Base-by-base conservation (phyloP, 208 protist genomes). In the Trypanosoma caninum region DNA sequence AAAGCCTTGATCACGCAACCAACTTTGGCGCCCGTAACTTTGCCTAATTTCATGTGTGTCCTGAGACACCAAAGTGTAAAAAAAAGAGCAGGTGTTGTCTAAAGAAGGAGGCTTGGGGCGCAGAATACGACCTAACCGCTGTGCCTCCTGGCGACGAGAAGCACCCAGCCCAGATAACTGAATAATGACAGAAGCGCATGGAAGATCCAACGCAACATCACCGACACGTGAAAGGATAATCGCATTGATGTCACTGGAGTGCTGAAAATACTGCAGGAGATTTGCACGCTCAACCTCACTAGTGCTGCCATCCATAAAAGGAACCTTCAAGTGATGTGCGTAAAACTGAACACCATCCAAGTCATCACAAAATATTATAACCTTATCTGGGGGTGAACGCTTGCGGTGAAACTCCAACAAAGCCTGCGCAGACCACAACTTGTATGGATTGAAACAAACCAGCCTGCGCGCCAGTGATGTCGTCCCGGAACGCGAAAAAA, bases 121-220 rank as follows among this genome's bases (percentile, higher is more conserved):
- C 13, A 98, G 67, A 70, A 99, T 99, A 45, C 97, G 92, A 41
- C 98, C 98, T 1, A 99, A 82, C n/a, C 97, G 92, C 74, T 99
- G 97, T 38, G 97, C 97, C 78, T 99, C 97, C 72, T 98, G 95
- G 10, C 94, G 94, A 14, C 97, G 83, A 10, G 95, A 97, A 0
- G 94, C 97, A 37, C 96, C 97, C 34, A 99, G 94, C 16, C 95
- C 97, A 20, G 95, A 97, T 46, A 99, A 88, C 63, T 99, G 98
- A 61, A 99, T 99, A 44, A 99, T 91, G n/a, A 99, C 98, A 30
- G 97, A 99, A 0, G 98, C 98, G 33, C 97, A 96, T 23, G 99
- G 99, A 31, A 99, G 72, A 67, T 99, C 97, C 28, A 99, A 90
- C 11, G 97, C 94, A 25, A 94, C 97, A 78, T 99, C 98, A 31